A percentile compares a stretch with the other conserved stretches of the same genome.
phyloP scores from a whole-genome alignment of 176 grass and related monocot genomes.

The Sorghum bicolor region DNA sequence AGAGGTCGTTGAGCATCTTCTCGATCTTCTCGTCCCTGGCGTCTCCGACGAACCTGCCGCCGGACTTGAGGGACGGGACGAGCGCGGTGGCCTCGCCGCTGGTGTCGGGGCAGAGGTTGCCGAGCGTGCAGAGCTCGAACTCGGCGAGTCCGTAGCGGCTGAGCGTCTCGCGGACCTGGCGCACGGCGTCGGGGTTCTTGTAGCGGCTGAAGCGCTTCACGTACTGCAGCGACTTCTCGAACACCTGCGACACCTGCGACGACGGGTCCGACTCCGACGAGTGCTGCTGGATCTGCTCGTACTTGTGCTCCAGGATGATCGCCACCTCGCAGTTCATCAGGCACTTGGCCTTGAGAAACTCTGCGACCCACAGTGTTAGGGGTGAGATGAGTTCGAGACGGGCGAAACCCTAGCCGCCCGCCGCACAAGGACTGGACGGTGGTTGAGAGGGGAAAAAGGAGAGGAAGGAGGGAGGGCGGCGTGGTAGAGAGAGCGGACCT shows the following conservation, averaged over 20 bases:
- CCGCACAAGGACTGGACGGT: not conserved
- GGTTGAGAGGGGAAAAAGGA: no score
- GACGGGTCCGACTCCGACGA: conserved; percentile 40
- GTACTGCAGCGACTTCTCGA: conserved; percentile 95
- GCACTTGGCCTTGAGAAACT: conserved; percentile 92
- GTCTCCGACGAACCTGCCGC: conserved; percentile 33
- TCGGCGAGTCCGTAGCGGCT: conserved; percentile 44
- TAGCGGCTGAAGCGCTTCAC: conserved; percentile 95
- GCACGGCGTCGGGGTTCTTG: conserved; percentile 94
- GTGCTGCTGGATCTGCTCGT: conserved; percentile 92
- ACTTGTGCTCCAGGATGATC: conserved; percentile 88
- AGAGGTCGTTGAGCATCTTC: conserved; percentile 91
- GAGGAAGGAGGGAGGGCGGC: not conserved
- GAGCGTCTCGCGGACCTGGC: conserved; percentile 86
- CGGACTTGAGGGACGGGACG: conserved; percentile 69
- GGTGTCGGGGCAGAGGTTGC: conserved; percentile 92
- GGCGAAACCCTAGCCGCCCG: conserved; percentile 13
- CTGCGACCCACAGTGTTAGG: not conserved
- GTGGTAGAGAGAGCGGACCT: conserved; percentile 7
- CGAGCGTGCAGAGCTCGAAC: conserved; percentile 84
- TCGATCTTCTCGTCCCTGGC: conserved; percentile 59
- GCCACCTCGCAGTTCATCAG: conserved; percentile 98
- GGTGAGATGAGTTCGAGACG: not conserved
- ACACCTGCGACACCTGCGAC: conserved; percentile 66
- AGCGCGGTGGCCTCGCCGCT: conserved; percentile 72